Evolutionary conservation across 768 basidiomycete genomes (phyloP).

Genomic region (Macrocybe gigantea): DNA sequence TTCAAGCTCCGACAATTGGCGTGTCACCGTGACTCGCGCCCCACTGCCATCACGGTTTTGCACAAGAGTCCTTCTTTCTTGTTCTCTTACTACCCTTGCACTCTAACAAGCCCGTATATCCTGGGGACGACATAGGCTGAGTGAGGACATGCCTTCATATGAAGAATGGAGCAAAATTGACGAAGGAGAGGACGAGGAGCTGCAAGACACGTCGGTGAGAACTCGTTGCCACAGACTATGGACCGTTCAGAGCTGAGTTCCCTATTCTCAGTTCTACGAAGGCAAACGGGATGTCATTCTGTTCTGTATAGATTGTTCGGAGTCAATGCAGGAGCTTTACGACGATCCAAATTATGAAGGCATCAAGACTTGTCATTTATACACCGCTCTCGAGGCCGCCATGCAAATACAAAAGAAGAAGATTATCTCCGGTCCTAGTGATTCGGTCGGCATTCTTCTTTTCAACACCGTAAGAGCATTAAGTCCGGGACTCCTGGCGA

Average conservation of each 20-base stretch:
- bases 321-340: conserved; percentile 75
- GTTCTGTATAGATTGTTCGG: conserved; percentile 94
- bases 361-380: conserved; percentile 68
- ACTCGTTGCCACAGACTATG: not conserved
- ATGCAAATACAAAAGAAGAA: conserved; percentile 88
- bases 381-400: conserved; percentile 74
- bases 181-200: conserved; percentile 78
- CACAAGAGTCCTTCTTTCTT: not conserved
- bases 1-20: not conserved
- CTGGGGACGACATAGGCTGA: not conserved
- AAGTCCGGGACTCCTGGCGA: not conserved
- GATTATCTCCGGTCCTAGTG: conserved; percentile 82
- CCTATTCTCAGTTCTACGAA: conserved; percentile 50
- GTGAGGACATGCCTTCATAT: conserved; percentile 51
- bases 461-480: conserved; percentile 78
- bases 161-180: conserved; percentile 79
- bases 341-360: conserved; percentile 64
- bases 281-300: conserved; percentile 81
- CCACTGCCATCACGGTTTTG: not conserved
- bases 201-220: conserved; percentile 63
- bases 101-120: too few relatives aligned
- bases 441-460: conserved; percentile 83
- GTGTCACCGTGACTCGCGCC: conserved; percentile 5
- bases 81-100: not conserved
- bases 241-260: not conserved